Percentiles rank a stretch among this genome's conserved stretches.
phyloP scores from a whole-genome alignment of 768 basidiomycete genomes.

The Phaeolepiota aurea region DNA sequence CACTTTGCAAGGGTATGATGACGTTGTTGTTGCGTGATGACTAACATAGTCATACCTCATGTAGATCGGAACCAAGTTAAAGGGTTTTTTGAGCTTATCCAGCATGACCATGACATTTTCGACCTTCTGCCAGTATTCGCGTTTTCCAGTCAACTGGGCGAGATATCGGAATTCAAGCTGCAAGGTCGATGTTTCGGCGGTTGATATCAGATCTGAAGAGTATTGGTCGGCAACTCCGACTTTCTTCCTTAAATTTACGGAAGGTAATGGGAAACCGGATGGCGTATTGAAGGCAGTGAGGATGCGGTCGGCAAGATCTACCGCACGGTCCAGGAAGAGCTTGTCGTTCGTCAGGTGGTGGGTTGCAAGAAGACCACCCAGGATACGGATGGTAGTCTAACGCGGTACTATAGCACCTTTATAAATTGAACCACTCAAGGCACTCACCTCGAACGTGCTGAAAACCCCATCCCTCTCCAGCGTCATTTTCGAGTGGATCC shows the following conservation, averaged over 20 bases:
- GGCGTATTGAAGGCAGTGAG: slow-evolving; percentile 59
- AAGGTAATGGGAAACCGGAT: slow-evolving; percentile 56
- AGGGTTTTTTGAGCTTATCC: slow-evolving; percentile 35
- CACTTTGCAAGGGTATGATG: slow-evolving; percentile 8
- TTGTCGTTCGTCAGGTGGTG: slow-evolving; percentile 54
- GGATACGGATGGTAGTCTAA: slow-evolving; percentile 72
- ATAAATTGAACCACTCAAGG: slow-evolving; percentile 10
- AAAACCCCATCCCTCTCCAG: slow-evolving; percentile 64
- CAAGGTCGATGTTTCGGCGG: slow-evolving; percentile 64
- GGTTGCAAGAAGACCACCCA: slow-evolving; percentile 71
- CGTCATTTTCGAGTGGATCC: slow-evolving; percentile 48
- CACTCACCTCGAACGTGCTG: slow-evolving; percentile 67
- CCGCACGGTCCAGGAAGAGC: slow-evolving; percentile 52
- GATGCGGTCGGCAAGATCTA: slow-evolving; percentile 61
- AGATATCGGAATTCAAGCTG: slow-evolving; percentile 76
- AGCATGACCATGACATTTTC: slow-evolving; percentile 61
- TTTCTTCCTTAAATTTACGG: slow-evolving; percentile 46
- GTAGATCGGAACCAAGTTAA: slow-evolving; percentile 65
- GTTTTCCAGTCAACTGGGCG: slow-evolving; percentile 51
- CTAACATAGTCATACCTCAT: slow-evolving; percentile 38
- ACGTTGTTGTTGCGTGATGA: neutral
- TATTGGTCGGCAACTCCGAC: slow-evolving; percentile 42
- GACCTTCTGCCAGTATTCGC: slow-evolving; percentile 56
- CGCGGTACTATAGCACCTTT: too few relatives aligned
- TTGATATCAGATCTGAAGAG: slow-evolving; percentile 44